Evolutionary conservation across 768 basidiomycete genomes (phyloP).

Genomic region (Podaxis sp.): DNA sequence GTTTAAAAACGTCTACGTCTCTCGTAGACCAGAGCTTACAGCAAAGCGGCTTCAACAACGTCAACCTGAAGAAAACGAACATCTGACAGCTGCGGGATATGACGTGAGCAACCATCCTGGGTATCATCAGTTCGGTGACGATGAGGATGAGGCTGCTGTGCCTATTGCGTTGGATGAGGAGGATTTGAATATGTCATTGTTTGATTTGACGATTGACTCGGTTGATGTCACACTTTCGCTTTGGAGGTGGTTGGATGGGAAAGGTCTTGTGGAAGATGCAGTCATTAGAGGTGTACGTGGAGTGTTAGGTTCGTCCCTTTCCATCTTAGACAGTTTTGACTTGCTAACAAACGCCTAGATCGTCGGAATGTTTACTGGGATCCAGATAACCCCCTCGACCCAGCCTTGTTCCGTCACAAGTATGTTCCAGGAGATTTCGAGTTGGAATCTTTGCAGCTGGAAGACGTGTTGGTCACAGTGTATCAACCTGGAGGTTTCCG

Average conservation of each 20-base stretch:
- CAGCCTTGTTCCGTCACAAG: slow-evolving; percentile 76
- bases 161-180: slow-evolving; percentile 39
- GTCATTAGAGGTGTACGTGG: slow-evolving; percentile 94
- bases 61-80: slow-evolving; percentile 27
- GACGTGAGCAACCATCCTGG: slow-evolving; percentile 78
- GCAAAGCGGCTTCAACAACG: slow-evolving; percentile 20
- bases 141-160: slow-evolving; percentile 49
- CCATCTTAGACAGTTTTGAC: neutral
- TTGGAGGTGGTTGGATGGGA: slow-evolving; percentile 92
- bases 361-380: slow-evolving; percentile 87
- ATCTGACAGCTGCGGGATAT: slow-evolving; percentile 66
- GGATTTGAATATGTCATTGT: slow-evolving; percentile 81
- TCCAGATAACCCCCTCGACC: slow-evolving; percentile 76
- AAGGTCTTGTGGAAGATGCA: slow-evolving; percentile 88
- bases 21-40: slow-evolving; percentile 59
- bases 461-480: slow-evolving; percentile 92
- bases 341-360: slow-evolving; percentile 48
- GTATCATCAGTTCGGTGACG: slow-evolving; percentile 52
- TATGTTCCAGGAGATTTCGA: slow-evolving; percentile 86
- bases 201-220: slow-evolving; percentile 91
- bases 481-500: slow-evolving; percentile 93
- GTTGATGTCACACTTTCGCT: slow-evolving; percentile 94
- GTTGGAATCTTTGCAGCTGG: slow-evolving; percentile 83
- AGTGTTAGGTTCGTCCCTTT: slow-evolving; percentile 67
- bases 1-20: slow-evolving; percentile 96